Base-by-base conservation (phyloP, 2,329 filamentous ascomycete genomes). In the Byssochlamys sp. region DNA sequence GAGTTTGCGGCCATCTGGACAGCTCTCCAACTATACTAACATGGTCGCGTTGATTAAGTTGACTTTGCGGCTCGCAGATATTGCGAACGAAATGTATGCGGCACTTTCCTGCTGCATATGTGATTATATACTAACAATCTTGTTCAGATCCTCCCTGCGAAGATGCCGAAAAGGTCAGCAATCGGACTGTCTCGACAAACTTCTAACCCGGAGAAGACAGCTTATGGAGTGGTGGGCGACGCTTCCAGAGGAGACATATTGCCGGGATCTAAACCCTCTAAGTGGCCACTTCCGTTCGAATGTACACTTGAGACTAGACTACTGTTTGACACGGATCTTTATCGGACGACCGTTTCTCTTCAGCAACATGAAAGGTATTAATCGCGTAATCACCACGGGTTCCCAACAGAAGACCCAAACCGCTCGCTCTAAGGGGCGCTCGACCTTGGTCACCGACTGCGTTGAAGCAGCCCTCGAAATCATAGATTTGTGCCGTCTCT, bases 301-400 rank as follows among this genome's bases (percentile, higher is more conserved):
- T 50, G 75, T 80, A 45, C 80, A 82, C 57, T 66, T 82, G 7
- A 76, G 78, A 56, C 71, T 82, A 2, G 79, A 81, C 59, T 81
- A 81, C 63, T 80, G 79, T 62, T 71, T 81, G 50, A 74, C 80
- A 2, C 74, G 80, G 50, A 79, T 82, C 64, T 82, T 81, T 58
- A 75, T 80, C 55, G 80, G 80, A 14, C 76, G 80, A 1, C 78
- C 78, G 2, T 82, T 83, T 61, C 75, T 82, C 24, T 78, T 82
- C 59, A 74, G 70, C 56, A 72, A 65, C 55, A 66, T 69, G 56
- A 72, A 66, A 54, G 68, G 64, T 9, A 58, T 69, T 27, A 66
- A 63, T 12, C 63, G 63, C n/a, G 61, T 60, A 3, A 53, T 63
- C 0, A 56, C 63, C 27, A 62, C 62, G 6, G 58, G 55, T 7